Conservation (phyloP, 2,329 filamentous ascomycete genomes). For the Cadophora luteo-olivacea region DNA sequence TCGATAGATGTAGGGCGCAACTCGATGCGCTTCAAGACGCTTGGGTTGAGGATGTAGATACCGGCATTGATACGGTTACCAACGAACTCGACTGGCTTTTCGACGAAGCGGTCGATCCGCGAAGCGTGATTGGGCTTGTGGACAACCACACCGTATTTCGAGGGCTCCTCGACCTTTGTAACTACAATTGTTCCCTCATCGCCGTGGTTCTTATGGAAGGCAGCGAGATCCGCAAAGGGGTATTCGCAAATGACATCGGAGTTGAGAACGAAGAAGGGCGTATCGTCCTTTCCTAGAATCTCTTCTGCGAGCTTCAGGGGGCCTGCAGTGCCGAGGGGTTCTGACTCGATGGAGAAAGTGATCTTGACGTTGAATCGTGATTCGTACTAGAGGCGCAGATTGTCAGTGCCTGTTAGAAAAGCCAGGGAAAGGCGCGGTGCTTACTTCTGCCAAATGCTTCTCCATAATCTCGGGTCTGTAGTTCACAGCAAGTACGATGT, state of each 20-base stretch:
- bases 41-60: constrained; percentile 97
- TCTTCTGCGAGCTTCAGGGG: constrained; percentile 94
- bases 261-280: constrained; percentile 98
- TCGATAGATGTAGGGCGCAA: constrained; percentile 96
- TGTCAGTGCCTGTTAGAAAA: constrained; percentile 28
- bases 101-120: constrained; percentile 97
- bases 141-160: constrained; percentile 98
- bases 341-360: constrained; percentile 94
- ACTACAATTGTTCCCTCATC: constrained; percentile 97
- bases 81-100: constrained; percentile 98
- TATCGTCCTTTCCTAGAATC: constrained; percentile 90
- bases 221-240: constrained; percentile 87
- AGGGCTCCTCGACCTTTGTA: constrained; percentile 98
- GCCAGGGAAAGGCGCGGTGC: constrained; percentile 40
- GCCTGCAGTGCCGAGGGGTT: constrained; percentile 93
- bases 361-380: constrained; percentile 92
- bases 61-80: constrained; percentile 99
- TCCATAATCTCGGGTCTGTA: constrained; percentile 99
- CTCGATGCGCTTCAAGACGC: constrained; percentile 88
- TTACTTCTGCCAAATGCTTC: constrained; percentile 84
- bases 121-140: constrained; percentile 93
- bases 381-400: constrained; percentile 71
- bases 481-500: constrained; percentile 98
- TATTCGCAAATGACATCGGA: constrained; percentile 98
- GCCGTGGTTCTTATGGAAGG: constrained; percentile 92